These are phyloP conservation scores for Sporothrix brasiliensis DNA, from an alignment of 2,329 filamentous ascomycete species.

Conservation along the genomic window DNA sequence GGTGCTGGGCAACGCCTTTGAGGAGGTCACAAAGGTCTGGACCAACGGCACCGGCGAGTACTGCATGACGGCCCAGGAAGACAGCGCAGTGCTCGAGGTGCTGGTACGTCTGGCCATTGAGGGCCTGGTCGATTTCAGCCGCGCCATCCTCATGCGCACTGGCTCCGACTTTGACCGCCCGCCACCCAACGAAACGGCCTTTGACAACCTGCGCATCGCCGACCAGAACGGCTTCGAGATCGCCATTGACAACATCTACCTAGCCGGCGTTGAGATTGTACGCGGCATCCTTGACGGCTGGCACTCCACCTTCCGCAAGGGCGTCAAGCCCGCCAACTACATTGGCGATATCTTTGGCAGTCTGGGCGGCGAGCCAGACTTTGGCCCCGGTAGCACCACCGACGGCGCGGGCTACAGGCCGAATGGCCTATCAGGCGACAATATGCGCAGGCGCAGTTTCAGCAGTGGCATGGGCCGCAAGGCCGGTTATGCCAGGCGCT, in stretches of 20 bases:
- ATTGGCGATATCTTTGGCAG: slow-evolving; percentile 72
- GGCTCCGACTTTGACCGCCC: slow-evolving; percentile 73
- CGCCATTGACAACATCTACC: slow-evolving; percentile 67
- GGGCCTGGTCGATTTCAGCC: slow-evolving; percentile 64
- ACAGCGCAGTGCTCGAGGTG: slow-evolving; percentile 69
- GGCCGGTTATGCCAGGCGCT: slow-evolving; percentile 28
- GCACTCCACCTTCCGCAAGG: slow-evolving; percentile 60
- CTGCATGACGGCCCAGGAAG: slow-evolving; percentile 73
- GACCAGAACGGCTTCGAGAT: slow-evolving; percentile 67
- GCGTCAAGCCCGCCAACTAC: slow-evolving; percentile 65
- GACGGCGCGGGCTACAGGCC: slow-evolving; percentile 43
- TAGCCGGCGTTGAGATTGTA: slow-evolving; percentile 66
- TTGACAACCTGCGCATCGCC: slow-evolving; percentile 61
- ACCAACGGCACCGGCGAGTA: slow-evolving; percentile 70
- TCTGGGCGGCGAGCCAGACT: slow-evolving; percentile 66
- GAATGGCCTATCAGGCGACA: slow-evolving; percentile 36
- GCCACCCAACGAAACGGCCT: slow-evolving; percentile 58
- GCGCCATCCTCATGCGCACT: slow-evolving; percentile 69
- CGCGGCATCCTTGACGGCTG: slow-evolving; percentile 64
- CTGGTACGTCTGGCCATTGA: slow-evolving; percentile 62
- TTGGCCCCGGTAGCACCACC: slow-evolving; percentile 59
- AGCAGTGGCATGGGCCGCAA: slow-evolving; percentile 31
- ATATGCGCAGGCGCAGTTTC: slow-evolving; percentile 28
- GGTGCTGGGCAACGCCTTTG: slow-evolving; percentile 64
- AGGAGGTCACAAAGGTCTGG: slow-evolving; percentile 63